These are phyloP conservation scores for Mycocentrospora acerina DNA, from an alignment of 2,329 filamentous ascomycete species.

Conservation along the genomic window DNA sequence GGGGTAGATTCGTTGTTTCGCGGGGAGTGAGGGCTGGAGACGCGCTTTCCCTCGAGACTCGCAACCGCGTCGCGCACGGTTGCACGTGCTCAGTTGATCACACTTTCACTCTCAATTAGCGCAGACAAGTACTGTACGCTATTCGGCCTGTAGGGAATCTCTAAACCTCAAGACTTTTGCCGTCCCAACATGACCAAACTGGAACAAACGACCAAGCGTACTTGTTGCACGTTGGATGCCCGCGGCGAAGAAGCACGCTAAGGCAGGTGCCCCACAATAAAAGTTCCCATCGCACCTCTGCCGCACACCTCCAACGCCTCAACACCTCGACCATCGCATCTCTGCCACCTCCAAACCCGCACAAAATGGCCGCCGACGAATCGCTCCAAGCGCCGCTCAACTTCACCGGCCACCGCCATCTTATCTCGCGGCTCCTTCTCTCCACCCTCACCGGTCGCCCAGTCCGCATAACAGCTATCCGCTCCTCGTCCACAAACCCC, in stretches of 20 bases:
- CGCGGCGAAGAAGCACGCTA: too few species aligned
- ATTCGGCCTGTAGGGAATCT: too few species aligned
- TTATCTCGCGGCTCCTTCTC: constrained; percentile 82
- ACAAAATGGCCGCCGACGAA: constrained; percentile 34
- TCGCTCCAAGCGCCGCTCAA: constrained; percentile 57
- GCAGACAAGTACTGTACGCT: neutral
- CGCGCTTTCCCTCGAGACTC: neutral
- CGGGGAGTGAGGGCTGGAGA: neutral
- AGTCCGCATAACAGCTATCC: constrained; percentile 91
- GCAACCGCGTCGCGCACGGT: neutral
- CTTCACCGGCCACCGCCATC: constrained; percentile 81
- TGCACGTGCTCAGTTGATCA: neutral
- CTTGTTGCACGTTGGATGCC: too few species aligned
- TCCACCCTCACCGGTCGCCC: constrained; percentile 88
- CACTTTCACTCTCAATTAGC: constrained; percentile 2
- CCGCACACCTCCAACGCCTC: neutral
- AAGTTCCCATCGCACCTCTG: constrained; percentile 15
- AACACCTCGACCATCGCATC: neutral
- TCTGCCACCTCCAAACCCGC: neutral
- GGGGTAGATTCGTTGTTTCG: neutral
- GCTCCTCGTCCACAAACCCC: constrained; percentile 80
- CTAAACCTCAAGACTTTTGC: too few species aligned
- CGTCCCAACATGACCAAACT: too few species aligned
- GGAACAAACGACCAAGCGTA: too few species aligned
- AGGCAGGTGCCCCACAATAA: constrained; percentile 7